Percentiles rank a stretch among this genome's conserved stretches.
phyloP scores from a whole-genome alignment of 208 protist species.

The Strigomonas culicis region DNA sequence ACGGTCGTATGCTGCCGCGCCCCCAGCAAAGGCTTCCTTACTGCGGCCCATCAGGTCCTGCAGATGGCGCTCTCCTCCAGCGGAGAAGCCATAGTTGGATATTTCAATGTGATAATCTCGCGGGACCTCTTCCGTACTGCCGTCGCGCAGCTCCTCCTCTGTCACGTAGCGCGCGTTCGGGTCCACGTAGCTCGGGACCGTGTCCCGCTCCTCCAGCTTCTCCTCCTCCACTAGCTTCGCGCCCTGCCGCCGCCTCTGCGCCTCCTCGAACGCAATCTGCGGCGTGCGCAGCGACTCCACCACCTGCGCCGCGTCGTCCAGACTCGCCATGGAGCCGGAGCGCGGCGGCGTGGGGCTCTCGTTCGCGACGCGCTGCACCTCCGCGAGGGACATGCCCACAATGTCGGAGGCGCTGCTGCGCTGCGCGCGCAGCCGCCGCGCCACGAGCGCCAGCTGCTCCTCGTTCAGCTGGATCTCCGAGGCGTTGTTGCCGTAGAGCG shows the following conservation, averaged over 20 bases:
- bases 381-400: slow-evolving; percentile 39
- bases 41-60: too few relatives aligned
- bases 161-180: slow-evolving; percentile 37
- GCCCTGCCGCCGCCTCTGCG: not conserved
- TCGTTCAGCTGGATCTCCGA: slow-evolving; percentile 24
- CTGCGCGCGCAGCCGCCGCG: slow-evolving; percentile 29
- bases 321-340: not conserved
- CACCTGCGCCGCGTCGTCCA: not conserved
- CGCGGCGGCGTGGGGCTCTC: not conserved
- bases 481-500: slow-evolving; percentile 36
- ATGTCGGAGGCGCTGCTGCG: slow-evolving; percentile 37
- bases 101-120: too few relatives aligned
- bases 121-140: too few relatives aligned
- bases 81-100: too few relatives aligned
- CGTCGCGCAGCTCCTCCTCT: slow-evolving; percentile 17
- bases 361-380: slow-evolving; percentile 20
- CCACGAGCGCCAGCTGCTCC: slow-evolving; percentile 26
- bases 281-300: slow-evolving; percentile 1
- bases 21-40: too few relatives aligned
- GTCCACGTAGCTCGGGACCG: slow-evolving; percentile 31
- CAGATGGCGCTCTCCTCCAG: too few relatives aligned
- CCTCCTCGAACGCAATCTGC: not conserved
- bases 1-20: too few relatives aligned
- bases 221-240: not conserved
- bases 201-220: too few relatives aligned